A percentile compares a stretch with the other conserved stretches of the same genome.
Evolutionary conservation across 1,284 basidiomycete species (phyloP).

Genomic region (Malassezia sp.): DNA sequence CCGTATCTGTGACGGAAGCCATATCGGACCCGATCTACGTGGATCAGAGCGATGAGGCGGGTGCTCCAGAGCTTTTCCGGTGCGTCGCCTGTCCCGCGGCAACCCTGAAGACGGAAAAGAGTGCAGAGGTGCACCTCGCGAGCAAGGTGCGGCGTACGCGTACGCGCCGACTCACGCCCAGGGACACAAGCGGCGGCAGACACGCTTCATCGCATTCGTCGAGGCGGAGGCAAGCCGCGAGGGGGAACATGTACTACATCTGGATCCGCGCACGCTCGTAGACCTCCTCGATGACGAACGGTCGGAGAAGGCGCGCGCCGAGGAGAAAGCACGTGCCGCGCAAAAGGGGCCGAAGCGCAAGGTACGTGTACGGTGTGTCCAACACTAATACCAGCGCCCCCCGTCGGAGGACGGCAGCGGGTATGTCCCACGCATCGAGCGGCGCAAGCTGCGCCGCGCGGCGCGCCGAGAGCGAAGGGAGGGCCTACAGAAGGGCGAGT

Average conservation of each 20-base stretch:
- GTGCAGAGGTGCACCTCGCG: conserved; percentile 10
- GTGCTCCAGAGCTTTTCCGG: not conserved
- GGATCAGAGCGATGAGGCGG: conserved; percentile 7
- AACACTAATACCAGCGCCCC: not conserved
- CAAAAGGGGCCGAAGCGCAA: conserved; percentile 9
- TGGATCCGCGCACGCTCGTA: conserved; percentile 12
- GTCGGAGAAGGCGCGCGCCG: not conserved
- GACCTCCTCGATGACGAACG: conserved; percentile 12
- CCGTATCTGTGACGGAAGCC: conserved; percentile 6
- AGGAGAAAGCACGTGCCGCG: not conserved
- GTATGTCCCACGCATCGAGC: conserved; percentile 8
- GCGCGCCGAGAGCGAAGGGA: conserved; percentile 8
- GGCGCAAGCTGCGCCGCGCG: conserved; percentile 12
- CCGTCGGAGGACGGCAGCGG: not conserved
- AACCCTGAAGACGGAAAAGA: conserved; percentile 8
- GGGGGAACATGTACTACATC: conserved; percentile 1
- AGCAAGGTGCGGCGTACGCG: conserved; percentile 8
- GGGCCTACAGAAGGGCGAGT: not conserved
- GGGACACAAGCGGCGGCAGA: conserved; percentile 8
- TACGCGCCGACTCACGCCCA: not conserved
- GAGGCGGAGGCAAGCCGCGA: conserved; percentile 2
- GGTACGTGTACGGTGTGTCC: not conserved
- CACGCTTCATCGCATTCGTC: conserved; percentile 11
- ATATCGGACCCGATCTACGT: conserved; percentile 10
- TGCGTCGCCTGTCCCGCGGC: conserved; percentile 12